Evolutionary conservation across 495 filamentous ascomycete genomes (phyloP), one percentile per base, ranked within the genome.

Genomic region (Aspergillus nidulans): DNA sequence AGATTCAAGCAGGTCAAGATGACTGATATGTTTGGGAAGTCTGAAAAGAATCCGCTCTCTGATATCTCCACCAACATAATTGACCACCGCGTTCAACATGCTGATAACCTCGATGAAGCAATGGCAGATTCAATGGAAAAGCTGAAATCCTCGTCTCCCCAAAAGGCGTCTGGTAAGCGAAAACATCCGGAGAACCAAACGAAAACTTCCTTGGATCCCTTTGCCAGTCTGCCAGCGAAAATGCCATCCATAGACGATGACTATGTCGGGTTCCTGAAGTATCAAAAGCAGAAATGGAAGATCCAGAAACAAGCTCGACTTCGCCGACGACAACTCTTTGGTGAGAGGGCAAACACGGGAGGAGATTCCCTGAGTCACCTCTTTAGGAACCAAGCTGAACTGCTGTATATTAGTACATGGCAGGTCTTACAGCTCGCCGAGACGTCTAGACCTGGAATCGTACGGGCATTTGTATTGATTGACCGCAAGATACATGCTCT

Each of bases 221-320:
- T 89, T 64, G 87, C 91, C 20, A 84, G 78, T 53, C 81, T 99
- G 4, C 94, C 94, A 0, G 80, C 87, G 30, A 80, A 78, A 47
- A 97, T 97, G 89, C 95, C 94, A 18, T 81, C 78, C 8, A 90
- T 92, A 21, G 85, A 83, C 0, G 85, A 94, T 39, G 90, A 99
- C 69, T 99, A 99, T 55, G 71, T 80, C 20, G 90, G 83, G 0
- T 99, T 96, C 75, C 71, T 99, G 43, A 80, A 87, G 65, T 99
- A 99, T 63, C 94, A 99, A 65, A 99, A 99, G 70, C 83, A 91
- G 72, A 99, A 99, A 68, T 99, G 94, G 94, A 96, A 91, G 72
- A 88, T 99, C 24, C 94, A 99, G 67, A 95, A 90, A 63, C 89
- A 96, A 69, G 92, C 94, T 38, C 82, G 92, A 38, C 80, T 86